Conservation (phyloP, 2,329 filamentous ascomycete genomes). For the Ustulina deusta region DNA sequence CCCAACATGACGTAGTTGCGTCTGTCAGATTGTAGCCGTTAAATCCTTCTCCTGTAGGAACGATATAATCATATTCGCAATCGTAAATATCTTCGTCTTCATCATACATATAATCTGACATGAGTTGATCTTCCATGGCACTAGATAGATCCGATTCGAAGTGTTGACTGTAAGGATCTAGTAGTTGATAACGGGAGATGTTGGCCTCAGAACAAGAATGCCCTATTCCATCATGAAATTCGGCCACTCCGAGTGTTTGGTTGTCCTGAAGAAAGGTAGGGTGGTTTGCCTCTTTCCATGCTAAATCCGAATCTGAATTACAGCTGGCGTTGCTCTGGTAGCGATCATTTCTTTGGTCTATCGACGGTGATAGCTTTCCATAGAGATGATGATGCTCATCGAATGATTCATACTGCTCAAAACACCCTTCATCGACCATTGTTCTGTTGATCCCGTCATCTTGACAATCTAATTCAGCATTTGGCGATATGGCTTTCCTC, state of each 20-base stretch:
- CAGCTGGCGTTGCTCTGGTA: conserved; percentile 2
- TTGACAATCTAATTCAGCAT: neutral
- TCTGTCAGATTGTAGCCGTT: neutral
- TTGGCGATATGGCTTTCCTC: neutral
- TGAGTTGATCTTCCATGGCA: conserved; percentile 6
- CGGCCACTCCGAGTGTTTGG: neutral
- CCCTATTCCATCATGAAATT: neutral
- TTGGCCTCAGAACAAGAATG: neutral
- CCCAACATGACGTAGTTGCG: neutral
- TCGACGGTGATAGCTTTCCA: neutral
- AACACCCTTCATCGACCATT: conserved; percentile 7
- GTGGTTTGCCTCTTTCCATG: neutral
- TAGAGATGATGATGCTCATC: neutral
- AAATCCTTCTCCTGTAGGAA: neutral
- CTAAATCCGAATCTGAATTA: neutral
- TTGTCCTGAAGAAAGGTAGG: neutral
- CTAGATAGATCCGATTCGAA: neutral
- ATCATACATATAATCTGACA: conserved; percentile 25
- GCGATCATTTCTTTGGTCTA: neutral
- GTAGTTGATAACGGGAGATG: neutral
- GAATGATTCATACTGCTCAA: neutral
- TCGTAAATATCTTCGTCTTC: conserved; percentile 19
- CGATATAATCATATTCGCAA: neutral
- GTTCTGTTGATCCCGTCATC: neutral
- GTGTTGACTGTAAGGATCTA: neutral